Base-by-base conservation (phyloP, 106 monocot genomes). In the Chionographis japonica region DNA sequence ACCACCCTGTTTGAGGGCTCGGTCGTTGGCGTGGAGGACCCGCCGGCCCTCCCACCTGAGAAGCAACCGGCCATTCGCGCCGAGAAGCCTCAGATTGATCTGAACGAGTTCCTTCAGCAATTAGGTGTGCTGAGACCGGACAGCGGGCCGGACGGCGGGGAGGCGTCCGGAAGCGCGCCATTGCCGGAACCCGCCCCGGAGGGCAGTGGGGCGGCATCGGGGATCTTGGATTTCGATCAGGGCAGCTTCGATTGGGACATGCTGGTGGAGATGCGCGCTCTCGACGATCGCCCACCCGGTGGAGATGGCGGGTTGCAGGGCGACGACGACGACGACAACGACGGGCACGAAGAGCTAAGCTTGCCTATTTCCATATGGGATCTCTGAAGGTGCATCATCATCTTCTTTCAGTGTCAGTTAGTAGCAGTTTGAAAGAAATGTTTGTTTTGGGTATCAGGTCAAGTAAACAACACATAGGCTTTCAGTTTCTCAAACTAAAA, bases 41-140 rank as follows among this genome's bases (percentile, higher is more conserved):
- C 6, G 15, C n/a, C 6, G 0, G 20, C 50, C 8, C 15, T 12
- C 15, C 15, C 16, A 0, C 38, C 1, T 1, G 15, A 36, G 18
- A 49, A 1, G 19, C 11, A 14, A 40, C 3, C 51, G 1, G 3
- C 12, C 19, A 12, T 9, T 52, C 40, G 46, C 15, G 36, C 43
- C 5, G 79, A 81, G 74, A 91, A 80, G 77, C 91, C 89, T 6
- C 89, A 92, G 81, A 86, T 95, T 19, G 95, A 95, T 67, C 79
- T 92, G 61, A 79, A 76, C 70, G 92, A 95, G 86, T 95, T 92
- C 66, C 69, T 95, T 16, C 91, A 92, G 77, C 91, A 91, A 62
- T 18, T 95, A 60, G 95, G 95, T 13, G 86, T 95, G 78, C 66
- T 95, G 13, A 80, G 83, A 52, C 75, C 70, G 13, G 86, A 81